A percentile compares a stretch with the other conserved stretches of the same genome.
Evolutionary conservation across 768 basidiomycete species (phyloP).

Genomic region (Termitomyces sp.): DNA sequence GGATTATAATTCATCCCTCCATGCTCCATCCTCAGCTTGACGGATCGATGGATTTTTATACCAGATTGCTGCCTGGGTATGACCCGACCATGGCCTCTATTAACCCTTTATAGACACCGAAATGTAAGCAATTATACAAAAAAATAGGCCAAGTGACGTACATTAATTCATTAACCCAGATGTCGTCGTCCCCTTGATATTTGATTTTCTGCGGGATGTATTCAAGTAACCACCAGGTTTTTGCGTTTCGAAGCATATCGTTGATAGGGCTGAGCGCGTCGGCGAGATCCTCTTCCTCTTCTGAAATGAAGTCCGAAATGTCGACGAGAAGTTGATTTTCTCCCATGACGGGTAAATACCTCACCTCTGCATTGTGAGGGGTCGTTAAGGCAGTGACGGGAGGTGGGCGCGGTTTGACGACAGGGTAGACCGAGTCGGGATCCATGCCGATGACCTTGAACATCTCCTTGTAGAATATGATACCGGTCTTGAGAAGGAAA

Average conservation of each 20-base stretch:
- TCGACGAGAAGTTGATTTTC: conserved; percentile 18
- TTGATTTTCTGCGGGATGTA: conserved; percentile 33
- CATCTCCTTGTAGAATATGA: conserved; percentile 46
- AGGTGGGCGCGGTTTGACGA: conserved; percentile 34
- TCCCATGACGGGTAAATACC: conserved; percentile 12
- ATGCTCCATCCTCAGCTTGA: conserved; percentile 40
- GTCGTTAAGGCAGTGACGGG: conserved; percentile 26
- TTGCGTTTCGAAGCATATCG: conserved; percentile 48
- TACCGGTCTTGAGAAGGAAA: conserved; percentile 49
- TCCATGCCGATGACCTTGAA: conserved; percentile 44
- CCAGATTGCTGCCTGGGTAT: conserved; percentile 32
- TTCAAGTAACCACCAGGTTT: conserved; percentile 66
- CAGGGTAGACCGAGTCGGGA: conserved; percentile 34
- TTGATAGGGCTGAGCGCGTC: conserved; percentile 47
- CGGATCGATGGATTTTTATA: conserved; percentile 40
- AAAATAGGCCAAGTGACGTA: conserved; percentile 16
- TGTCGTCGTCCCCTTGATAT: conserved; percentile 34
- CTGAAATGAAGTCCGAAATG: conserved; percentile 28
- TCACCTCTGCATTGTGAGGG: conserved; percentile 12
- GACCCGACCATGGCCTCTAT: conserved; percentile 34
- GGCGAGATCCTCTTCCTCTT: conserved; percentile 57
- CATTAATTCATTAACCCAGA: conserved; percentile 31
- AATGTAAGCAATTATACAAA: not conserved
- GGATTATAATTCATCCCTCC: conserved; percentile 30
- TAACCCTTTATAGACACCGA: conserved; percentile 22